Base-by-base conservation (phyloP, 306 rosid genomes). In the Inga leiocalycina region DNA sequence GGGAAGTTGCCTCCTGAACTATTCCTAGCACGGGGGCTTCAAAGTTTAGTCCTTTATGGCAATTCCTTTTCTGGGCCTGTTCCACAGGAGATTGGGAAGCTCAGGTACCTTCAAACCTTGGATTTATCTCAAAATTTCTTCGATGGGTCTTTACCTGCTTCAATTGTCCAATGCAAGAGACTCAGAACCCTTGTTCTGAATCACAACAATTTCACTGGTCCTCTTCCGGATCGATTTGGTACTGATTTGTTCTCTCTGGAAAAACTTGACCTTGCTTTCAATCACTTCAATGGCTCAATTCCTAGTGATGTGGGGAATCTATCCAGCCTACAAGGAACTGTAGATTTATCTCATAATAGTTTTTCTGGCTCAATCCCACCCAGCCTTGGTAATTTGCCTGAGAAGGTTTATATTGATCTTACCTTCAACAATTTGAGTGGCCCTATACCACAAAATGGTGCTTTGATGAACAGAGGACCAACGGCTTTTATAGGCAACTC, bases 391-490 rank as follows among this genome's bases (percentile, higher is more conserved):
- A 92, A 91, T 75, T 84, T 96, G n/a, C 99, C 99, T 74, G 98
- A 94, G 90, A 96, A 96, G 88, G 98, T 96, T 84, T 96, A 96
- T 66, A 96, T 96, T 88, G 99, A 96, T 89, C 94, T 96, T 30
- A 91, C 97, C 68, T 90, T 85, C 64, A 96, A 94, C 79, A 85
- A 92, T 90, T 86, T 96, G 78, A 91, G 88, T 70, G 99, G 99
- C 74, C 88, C 99, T 16, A 91, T 96, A 75, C 99, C 99, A 2
- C 99, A 96, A 82, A 96, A 79, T 79, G 99, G 99, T 84, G 98
- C 99, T 89, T 89, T 96, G 30, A 89, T 94, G 90, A 96, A 96
- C 57, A 91, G 99, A 96, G 99, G 99, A 45, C 99, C 99, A 44
- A 96, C 99, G 66, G 99, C 99, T 79, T 96, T 96, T 78, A 89